phyloP scores from a whole-genome alignment of 176 grass and related monocot genomes.

The Leersia perrieri region DNA sequence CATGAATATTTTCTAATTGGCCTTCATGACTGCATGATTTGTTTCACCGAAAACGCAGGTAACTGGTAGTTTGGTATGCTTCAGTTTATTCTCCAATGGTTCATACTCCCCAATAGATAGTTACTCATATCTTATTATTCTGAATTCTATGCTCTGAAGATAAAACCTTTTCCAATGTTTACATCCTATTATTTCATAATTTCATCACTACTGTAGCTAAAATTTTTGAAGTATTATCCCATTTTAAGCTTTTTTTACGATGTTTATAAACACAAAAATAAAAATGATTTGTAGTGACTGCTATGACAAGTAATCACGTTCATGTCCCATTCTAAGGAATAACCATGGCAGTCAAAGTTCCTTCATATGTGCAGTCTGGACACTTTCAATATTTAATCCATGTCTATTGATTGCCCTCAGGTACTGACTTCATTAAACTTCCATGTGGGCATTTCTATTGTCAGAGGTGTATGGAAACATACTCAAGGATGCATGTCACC shows the following conservation, averaged over 20 bases:
- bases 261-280: not conserved
- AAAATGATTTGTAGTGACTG: not conserved
- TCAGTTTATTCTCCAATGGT: not conserved
- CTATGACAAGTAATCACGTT: too few species aligned
- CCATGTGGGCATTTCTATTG: conserved; percentile 63
- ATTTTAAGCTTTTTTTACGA: not conserved
- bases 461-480: conserved; percentile 54
- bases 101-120: not conserved
- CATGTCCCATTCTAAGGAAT: not conserved
- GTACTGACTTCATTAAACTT: conserved; percentile 46
- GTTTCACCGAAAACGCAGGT: conserved; percentile 45
- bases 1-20: conserved; percentile 50
- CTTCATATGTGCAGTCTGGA: not conserved
- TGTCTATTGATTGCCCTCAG: conserved; percentile 20
- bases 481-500: conserved; percentile 53
- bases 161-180: not conserved
- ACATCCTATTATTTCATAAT: not conserved
- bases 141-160: not conserved
- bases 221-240: not conserved
- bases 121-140: not conserved
- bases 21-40: conserved; percentile 51
- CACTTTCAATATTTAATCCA: not conserved
- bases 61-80: not conserved
- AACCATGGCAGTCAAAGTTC: too few species aligned
- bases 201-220: not conserved